A percentile compares a stretch with the other conserved stretches of the same genome.
phyloP scores from a whole-genome alignment of 768 basidiomycete species.

The Cystobasidium tubakii region DNA sequence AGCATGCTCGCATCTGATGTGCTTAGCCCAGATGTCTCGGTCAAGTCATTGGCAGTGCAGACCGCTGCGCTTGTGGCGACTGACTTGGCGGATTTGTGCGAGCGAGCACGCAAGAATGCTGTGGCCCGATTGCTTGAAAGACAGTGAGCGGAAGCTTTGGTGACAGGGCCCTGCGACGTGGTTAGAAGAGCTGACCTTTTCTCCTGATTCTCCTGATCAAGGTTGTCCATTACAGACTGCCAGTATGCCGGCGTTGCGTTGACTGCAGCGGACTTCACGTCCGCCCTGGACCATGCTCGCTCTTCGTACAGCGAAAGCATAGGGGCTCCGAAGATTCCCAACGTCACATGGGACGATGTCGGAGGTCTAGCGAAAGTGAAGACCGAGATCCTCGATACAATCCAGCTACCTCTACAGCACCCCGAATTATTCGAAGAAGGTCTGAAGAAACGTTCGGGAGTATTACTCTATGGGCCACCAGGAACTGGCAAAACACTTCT shows the following conservation, averaged over 20 bases:
- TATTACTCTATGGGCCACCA: constrained; percentile 88
- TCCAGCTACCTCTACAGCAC: constrained; percentile 78
- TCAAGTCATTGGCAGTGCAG: constrained; percentile 68
- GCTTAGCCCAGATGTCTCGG: constrained; percentile 70
- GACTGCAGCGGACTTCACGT: constrained; percentile 62
- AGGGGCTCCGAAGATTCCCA: constrained; percentile 94
- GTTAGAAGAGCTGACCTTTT: constrained; percentile 49
- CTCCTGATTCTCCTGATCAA: background rate
- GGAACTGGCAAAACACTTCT: constrained; percentile 98
- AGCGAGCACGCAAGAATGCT: constrained; percentile 58
- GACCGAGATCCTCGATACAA: constrained; percentile 87
- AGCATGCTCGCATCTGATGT: constrained; percentile 51
- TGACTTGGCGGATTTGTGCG: constrained; percentile 68
- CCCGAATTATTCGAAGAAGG: constrained; percentile 77
- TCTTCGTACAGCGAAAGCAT: constrained; percentile 81
- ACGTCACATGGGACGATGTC: constrained; percentile 93
- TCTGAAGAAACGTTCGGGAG: constrained; percentile 90
- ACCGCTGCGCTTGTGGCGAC: constrained; percentile 83
- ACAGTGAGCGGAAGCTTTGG: constrained; percentile 49
- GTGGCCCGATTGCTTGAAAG: background rate
- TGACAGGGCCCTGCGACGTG: constrained; percentile 48
- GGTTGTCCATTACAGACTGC: background rate
- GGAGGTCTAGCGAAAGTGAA: constrained; percentile 85
- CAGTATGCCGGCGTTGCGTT: constrained; percentile 50
- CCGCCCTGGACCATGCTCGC: constrained; percentile 66